These are phyloP conservation scores for Ophiostoma ulmi DNA, from an alignment of 2,329 filamentous ascomycete genomes.

Conservation along the genomic window DNA sequence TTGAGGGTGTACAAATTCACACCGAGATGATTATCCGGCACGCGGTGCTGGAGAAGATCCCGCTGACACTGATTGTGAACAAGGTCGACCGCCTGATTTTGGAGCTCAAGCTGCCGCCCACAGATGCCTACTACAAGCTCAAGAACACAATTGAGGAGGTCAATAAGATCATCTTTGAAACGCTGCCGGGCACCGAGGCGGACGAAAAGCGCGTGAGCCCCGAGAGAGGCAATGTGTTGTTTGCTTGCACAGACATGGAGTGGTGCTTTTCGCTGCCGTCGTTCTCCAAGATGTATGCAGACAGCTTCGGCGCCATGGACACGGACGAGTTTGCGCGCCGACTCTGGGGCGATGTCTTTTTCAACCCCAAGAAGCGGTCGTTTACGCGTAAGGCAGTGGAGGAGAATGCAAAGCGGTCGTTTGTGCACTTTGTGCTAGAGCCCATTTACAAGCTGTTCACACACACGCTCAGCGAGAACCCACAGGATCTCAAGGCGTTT, in stretches of 20 bases:
- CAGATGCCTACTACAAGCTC: conserved; percentile 96
- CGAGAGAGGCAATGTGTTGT: conserved; percentile 97
- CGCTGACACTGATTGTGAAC: conserved; percentile 86
- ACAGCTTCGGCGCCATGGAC: conserved; percentile 78
- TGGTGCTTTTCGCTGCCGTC: conserved; percentile 96
- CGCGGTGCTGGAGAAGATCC: conserved; percentile 82
- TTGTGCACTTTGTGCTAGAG: conserved; percentile 91
- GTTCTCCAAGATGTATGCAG: conserved; percentile 93
- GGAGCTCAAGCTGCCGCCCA: conserved; percentile 88
- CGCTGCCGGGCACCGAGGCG: conserved; percentile 71
- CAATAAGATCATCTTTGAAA: conserved; percentile 89
- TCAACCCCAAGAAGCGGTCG: conserved; percentile 81
- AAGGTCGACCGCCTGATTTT: conserved; percentile 95
- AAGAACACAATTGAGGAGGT: conserved; percentile 99
- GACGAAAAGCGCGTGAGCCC: conserved; percentile 79
- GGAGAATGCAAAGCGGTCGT: conserved; percentile 73
- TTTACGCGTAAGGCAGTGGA: conserved; percentile 87
- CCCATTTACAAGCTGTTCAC: conserved; percentile 98
- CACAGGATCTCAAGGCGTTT: conserved; percentile 75
- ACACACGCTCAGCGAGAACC: conserved; percentile 86
- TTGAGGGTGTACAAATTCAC: conserved; percentile 98
- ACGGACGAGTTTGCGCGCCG: conserved; percentile 74
- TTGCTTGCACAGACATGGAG: conserved; percentile 85
- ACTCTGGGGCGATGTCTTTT: conserved; percentile 96
- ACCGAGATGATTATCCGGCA: conserved; percentile 97